A percentile compares a stretch with the other conserved stretches of the same genome.
Conservation (phyloP, 306 rosid genomes). For the Cicer pinnatifidum region DNA sequence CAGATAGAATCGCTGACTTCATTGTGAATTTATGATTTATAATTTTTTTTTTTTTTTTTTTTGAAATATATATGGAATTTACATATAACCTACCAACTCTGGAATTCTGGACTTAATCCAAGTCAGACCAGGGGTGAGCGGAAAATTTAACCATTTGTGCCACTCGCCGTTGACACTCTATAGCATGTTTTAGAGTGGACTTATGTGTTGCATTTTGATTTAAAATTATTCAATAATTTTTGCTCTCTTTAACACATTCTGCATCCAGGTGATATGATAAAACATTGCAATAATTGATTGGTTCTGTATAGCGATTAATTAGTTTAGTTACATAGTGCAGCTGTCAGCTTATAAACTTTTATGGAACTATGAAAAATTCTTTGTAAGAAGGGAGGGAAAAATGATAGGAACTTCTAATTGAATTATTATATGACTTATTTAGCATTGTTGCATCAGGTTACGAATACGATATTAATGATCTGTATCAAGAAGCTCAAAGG, state of each 20-base stretch:
- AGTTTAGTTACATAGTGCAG: not conserved
- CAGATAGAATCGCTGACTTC: too few relatives aligned
- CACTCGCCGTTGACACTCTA: too few relatives aligned
- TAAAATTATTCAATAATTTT: constrained; percentile 8
- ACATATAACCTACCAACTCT: too few relatives aligned
- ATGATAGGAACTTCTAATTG: constrained; percentile 29
- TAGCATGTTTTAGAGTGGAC: not conserved
- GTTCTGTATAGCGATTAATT: not conserved
- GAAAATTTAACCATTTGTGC: too few relatives aligned
- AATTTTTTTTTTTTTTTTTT: too few relatives aligned
- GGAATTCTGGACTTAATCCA: too few relatives aligned
- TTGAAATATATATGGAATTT: too few relatives aligned
- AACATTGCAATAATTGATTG: not conserved
- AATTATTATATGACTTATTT: constrained; percentile 19
- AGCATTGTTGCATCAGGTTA: constrained; percentile 51
- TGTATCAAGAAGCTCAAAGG: constrained; percentile 73
- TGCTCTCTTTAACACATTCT: not conserved
- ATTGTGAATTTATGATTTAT: too few relatives aligned
- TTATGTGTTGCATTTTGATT: constrained; percentile 16
- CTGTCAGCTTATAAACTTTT: constrained; percentile 20
- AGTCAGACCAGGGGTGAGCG: too few relatives aligned
- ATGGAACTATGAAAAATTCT: constrained; percentile 16
- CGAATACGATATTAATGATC: constrained; percentile 58
- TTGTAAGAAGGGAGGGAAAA: not conserved
- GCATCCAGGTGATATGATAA: not conserved